Evolutionary conservation across 2,329 filamentous ascomycete species (phyloP), one percentile per base, ranked within the genome.

Genomic region (Phyllachora maydis): DNA sequence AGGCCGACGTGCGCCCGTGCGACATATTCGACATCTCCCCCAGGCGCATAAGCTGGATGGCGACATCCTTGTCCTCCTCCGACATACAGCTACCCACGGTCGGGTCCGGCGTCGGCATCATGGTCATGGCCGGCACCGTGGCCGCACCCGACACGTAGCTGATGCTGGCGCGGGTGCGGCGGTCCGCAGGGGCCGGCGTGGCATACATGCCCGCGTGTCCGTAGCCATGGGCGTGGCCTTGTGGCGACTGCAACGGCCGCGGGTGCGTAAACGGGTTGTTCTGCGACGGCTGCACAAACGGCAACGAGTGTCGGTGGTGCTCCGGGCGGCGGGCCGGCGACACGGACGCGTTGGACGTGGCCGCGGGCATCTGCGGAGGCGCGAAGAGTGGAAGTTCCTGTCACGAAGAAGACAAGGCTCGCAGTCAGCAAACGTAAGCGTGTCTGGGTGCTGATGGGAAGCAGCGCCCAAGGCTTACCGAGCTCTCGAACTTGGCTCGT

Each of bases 21-120:
- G 82, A 91, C 40, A 90, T 75, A 43, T 91, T 91, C 27, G 82
- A 88, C 36, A 83, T 79, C 43, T 93, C 83, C 21, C 88, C 83
- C 26, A 98, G 65, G 36, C 85, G 76, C 72, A 98, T 95, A 39
- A 98, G 59, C 51, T 95, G 88, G 42, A 93, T 73, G 27, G 88
- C 88, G 31, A 95, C 88, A 49, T 98, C 88, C 42, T 73, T 73
- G 36, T 73, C 67, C 48, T 98, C 88, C 43, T 98, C 88, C 9
- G 85, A 95, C 47, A 98, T 85, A 46, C 81, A 90, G 50, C 85
- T 95, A 26, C 79, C 79, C 36, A 95, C 77, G 8, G 88, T 98
- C n/a, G 85, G 85, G 38, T 95, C 88, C 14, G 88, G 88, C 3
- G 88, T 98, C 11, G 83, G 83, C 32, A 93, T 56, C 35, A 90